phyloP scores from a whole-genome alignment of 2,329 filamentous ascomycete species.

The Fusarium sarcochroum region DNA sequence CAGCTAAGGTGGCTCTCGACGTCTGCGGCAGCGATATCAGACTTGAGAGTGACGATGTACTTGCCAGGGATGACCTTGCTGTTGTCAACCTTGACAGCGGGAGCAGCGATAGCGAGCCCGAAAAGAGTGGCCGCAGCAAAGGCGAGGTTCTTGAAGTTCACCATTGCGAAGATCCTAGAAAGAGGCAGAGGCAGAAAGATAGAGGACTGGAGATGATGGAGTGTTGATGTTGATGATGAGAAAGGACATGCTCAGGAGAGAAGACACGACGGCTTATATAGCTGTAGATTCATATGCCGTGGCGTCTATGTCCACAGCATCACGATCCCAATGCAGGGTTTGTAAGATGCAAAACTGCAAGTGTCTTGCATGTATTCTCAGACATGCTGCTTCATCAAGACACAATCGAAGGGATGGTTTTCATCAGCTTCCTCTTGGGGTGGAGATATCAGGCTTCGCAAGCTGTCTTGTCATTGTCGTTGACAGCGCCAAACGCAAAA shows the following conservation, averaged over 20 bases:
- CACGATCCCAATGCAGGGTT: not conserved
- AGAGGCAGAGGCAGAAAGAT: conserved; percentile 1
- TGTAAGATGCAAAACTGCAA: conserved; percentile 7
- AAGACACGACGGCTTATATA: conserved; percentile 42
- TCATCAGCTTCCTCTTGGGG: conserved; percentile 46
- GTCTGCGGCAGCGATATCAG: conserved; percentile 58
- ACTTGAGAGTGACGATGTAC: conserved; percentile 75
- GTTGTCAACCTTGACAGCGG: conserved; percentile 37
- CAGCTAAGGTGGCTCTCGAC: conserved; percentile 64
- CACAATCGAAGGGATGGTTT: conserved; percentile 25
- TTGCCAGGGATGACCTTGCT: conserved; percentile 54
- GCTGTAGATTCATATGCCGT: not conserved
- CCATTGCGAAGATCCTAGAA: conserved; percentile 44
- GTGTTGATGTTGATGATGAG: conserved; percentile 30
- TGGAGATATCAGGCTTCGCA: conserved; percentile 17
- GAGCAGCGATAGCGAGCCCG: conserved; percentile 40
- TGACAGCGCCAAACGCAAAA: conserved; percentile 38
- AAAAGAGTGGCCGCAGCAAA: conserved; percentile 47
- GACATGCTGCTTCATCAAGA: conserved; percentile 8
- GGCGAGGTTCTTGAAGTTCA: conserved; percentile 49
- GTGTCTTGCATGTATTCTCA: conserved; percentile 15
- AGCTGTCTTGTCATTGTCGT: conserved; percentile 21
- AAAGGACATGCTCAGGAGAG: conserved; percentile 12
- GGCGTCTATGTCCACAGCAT: conserved; percentile 8
- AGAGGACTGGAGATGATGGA: conserved; percentile 19